A percentile compares a stretch with the other conserved stretches of the same genome.
These are phyloP conservation scores for Telfairia occidentalis DNA, from an alignment of 331 rosid species.

Conservation along the genomic window DNA sequence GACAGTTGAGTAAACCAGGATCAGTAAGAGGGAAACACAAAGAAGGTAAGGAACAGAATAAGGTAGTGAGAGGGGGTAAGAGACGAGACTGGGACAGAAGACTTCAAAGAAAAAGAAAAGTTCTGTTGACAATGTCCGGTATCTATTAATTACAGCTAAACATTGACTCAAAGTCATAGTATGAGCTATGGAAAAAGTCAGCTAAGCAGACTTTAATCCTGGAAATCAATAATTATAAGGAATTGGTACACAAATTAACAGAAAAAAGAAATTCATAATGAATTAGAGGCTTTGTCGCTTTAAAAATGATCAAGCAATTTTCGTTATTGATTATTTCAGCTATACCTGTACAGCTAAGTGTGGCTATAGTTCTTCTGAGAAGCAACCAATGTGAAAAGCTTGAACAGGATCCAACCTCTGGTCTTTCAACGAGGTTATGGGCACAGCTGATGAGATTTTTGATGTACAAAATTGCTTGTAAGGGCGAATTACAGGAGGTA, in stretches of 20 bases:
- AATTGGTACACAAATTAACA: neutral
- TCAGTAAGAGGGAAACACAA: neutral
- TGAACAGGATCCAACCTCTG: constrained; percentile 28
- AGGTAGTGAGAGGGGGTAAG: neutral
- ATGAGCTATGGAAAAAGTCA: neutral
- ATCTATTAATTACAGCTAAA: neutral
- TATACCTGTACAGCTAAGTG: constrained; percentile 24
- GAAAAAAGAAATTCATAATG: neutral
- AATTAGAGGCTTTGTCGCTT: neutral
- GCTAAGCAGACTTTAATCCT: neutral
- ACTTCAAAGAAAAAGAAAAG: neutral
- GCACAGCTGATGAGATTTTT: constrained; percentile 21
- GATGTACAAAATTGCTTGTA: constrained; percentile 46
- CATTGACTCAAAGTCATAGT: neutral
- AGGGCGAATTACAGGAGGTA: constrained; percentile 68
- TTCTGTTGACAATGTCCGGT: neutral
- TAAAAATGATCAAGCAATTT: neutral
- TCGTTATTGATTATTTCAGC: neutral
- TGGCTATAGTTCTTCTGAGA: constrained; percentile 39
- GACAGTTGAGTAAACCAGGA: neutral
- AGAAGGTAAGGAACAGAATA: neutral
- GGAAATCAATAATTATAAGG: neutral
- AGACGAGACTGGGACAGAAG: neutral
- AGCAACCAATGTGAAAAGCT: constrained; percentile 67
- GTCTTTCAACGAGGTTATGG: constrained; percentile 33